Evolutionary conservation across 345 rosid species (phyloP), one percentile per base, ranked within the genome.

Genomic region (Eucalyptus microcorys): DNA sequence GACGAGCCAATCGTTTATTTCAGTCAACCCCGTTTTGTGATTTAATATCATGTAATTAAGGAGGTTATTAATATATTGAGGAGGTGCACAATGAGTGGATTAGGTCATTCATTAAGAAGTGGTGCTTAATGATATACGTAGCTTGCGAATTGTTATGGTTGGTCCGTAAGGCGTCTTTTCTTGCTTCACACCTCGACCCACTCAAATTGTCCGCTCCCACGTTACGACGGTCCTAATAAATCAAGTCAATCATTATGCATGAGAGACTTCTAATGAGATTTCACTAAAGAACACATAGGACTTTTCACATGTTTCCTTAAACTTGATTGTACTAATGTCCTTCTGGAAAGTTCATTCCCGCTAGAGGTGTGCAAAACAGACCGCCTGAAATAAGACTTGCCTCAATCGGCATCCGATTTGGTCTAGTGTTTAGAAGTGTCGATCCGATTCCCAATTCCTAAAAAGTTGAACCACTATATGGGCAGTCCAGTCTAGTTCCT

Each of bases 371-470:
- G 57, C 57, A 52, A 52, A 52, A 19, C 4, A 4, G 26, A 7
- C 2, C 0, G 1, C 0, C 0, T 52, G 0, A 52, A 19, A 52
- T 52, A 52, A 52, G 26, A 52, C 57, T 52, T 52, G 57, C 10
- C 57, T 52, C 22, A 9, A 3, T 19, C 0, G 26, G 26, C 1
- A 2, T 52, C 8, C 1, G 10, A 52, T 21, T 52, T 52, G 26
- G 26, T 52, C 10, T 52, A 52, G 26, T 52, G 26, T 52, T 21
- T 5, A 21, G 0, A 7, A 52, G 57, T 52, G 57, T 3, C 57
- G 21, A 21, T 52, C 0, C 0, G 5, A 4, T 52, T 52, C 10
- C 2, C 4, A 52, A 21, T 8, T 52, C 9, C 5, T 0, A 52
- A 52, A 52, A 52, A 52, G 26, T 52, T 2, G 10, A 52, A 52